Conservation (phyloP, 331 rosid genomes). For the Quercus lobata region DNA sequence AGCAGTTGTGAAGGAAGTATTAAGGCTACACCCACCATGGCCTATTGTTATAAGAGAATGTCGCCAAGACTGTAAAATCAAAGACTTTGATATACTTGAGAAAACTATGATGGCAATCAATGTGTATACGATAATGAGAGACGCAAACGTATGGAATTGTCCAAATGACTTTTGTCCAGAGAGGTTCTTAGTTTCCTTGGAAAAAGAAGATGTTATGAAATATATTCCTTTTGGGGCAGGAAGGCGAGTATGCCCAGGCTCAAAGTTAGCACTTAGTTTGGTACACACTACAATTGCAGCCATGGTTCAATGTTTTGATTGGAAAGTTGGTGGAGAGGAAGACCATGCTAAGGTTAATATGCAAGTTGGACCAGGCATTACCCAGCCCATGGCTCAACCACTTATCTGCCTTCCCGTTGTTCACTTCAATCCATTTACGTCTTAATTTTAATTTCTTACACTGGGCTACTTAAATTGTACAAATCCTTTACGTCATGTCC, state of each 20-base stretch:
- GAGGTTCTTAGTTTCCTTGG: slow-evolving; percentile 31
- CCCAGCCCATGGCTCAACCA: slow-evolving; percentile 48
- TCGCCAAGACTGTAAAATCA: slow-evolving; percentile 32
- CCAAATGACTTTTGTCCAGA: slow-evolving; percentile 49
- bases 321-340: slow-evolving; percentile 38
- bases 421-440: slow-evolving; percentile 37
- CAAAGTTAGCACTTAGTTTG: slow-evolving; percentile 38
- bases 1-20: slow-evolving; percentile 47
- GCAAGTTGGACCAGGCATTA: slow-evolving; percentile 47
- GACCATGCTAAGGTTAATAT: slow-evolving; percentile 36
- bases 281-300: slow-evolving; percentile 38
- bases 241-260: slow-evolving; percentile 53
- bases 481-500: too few species aligned
- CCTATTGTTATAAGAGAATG: slow-evolving; percentile 49
- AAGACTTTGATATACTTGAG: slow-evolving; percentile 42
- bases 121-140: slow-evolving; percentile 55
- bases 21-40: slow-evolving; percentile 29
- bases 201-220: neutral
- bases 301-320: slow-evolving; percentile 67
- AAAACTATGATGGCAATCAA: slow-evolving; percentile 47
- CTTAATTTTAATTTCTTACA: neutral
- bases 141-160: slow-evolving; percentile 35
- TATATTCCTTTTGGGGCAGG: slow-evolving; percentile 59
- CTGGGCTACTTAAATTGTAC: too few species aligned
- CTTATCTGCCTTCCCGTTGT: slow-evolving; percentile 37